Conservation (phyloP, 2,329 filamentous ascomycete species). For the Verticillium klebahnii region DNA sequence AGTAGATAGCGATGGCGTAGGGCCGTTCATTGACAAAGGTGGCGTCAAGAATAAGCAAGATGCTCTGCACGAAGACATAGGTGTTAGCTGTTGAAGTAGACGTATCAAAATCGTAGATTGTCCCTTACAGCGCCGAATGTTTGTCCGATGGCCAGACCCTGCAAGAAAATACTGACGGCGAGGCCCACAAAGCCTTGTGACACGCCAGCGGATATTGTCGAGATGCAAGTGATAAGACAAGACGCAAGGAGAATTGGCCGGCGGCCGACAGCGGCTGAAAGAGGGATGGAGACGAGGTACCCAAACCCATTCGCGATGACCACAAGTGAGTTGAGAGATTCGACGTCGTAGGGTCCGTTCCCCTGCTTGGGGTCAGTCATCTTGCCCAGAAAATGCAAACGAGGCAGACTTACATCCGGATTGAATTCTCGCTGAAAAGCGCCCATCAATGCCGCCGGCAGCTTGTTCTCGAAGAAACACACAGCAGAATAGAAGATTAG, state of each 20-base stretch:
- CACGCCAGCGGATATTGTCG: conserved; percentile 21
- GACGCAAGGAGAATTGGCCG: conserved; percentile 28
- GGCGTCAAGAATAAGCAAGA: conserved; percentile 30
- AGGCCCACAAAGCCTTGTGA: conserved; percentile 18
- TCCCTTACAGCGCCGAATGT: conserved; percentile 21
- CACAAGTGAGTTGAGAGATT: conserved; percentile 20
- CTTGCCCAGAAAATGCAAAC: not conserved
- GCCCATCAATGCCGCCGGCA: conserved; percentile 14
- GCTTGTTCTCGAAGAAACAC: conserved; percentile 17
- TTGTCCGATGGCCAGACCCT: conserved; percentile 26
- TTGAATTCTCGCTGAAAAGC: conserved; percentile 16
- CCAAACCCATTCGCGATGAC: conserved; percentile 28
- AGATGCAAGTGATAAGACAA: conserved; percentile 14
- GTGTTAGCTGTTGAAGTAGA: not conserved
- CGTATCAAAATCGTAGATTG: not conserved
- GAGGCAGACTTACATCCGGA: conserved; percentile 9
- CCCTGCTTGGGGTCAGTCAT: conserved; percentile 8
- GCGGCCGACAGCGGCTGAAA: conserved; percentile 29
- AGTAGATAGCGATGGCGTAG: conserved; percentile 25
- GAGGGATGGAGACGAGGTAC: conserved; percentile 29
- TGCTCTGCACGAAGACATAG: conserved; percentile 15
- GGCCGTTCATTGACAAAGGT: conserved; percentile 33
- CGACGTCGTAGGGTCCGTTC: conserved; percentile 18
- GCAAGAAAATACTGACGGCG: conserved; percentile 17
- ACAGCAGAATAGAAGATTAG: conserved; percentile 15